Conservation (phyloP, 1,284 basidiomycete genomes). For the Fomes fomentarius region DNA sequence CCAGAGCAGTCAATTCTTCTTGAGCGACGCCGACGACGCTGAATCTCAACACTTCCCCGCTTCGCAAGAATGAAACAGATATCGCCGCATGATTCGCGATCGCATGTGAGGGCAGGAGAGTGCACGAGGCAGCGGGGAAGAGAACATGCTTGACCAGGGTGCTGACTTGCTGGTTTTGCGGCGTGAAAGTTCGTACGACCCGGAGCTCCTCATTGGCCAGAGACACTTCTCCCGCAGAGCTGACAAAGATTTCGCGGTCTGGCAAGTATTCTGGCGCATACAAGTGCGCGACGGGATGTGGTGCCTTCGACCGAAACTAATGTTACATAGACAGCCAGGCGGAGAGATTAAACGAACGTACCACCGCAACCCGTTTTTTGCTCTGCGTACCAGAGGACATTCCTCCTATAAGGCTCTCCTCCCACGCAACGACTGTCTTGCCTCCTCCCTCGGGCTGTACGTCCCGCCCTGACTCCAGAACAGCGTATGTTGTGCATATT, state of each 20-base stretch:
- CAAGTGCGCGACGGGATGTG: conserved; percentile 47
- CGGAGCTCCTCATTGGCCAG: conserved; percentile 47
- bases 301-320: conserved; percentile 37
- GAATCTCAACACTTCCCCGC: conserved; percentile 14
- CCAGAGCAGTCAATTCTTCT: conserved; percentile 13
- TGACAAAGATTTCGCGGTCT: conserved; percentile 47
- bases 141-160: conserved; percentile 46
- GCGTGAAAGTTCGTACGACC: conserved; percentile 38
- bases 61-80: conserved; percentile 31
- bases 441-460: conserved; percentile 42
- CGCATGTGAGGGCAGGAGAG: conserved; percentile 43
- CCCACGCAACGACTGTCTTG: conserved; percentile 65
- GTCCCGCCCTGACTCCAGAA: conserved; percentile 52
- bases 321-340: neutral
- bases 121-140: conserved; percentile 45
- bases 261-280: conserved; percentile 47
- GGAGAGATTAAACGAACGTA: conserved; percentile 37
- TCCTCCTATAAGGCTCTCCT: conserved; percentile 50
- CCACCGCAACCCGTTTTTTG: conserved; percentile 43
- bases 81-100: conserved; percentile 35
- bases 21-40: conserved; percentile 19
- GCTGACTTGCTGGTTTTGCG: conserved; percentile 25
- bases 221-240: conserved; percentile 48
- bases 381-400: conserved; percentile 31
- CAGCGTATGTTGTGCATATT: conserved; percentile 58